Base-by-base conservation (phyloP, 768 basidiomycete genomes). In the Hypholoma fasciculare region DNA sequence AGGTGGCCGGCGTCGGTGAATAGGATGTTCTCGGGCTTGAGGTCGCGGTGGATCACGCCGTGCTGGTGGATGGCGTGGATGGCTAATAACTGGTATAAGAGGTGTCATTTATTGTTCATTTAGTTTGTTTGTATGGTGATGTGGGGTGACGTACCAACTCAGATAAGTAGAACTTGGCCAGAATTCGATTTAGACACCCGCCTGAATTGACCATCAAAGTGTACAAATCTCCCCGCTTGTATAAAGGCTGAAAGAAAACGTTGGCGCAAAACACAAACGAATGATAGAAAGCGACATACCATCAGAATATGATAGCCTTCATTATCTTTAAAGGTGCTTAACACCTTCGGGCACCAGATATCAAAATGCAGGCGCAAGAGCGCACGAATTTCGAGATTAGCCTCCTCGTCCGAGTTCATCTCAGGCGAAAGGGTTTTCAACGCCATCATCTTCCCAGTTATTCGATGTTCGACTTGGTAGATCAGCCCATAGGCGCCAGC, bases 11-110 rank as follows among this genome's bases (percentile, higher is more conserved):
- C 60, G 1, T 58, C 54, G 14, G 48, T 59, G 54, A 98, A 88
- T 20, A 98, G 79, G 42, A 98, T 88, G 69, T 97, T 98, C 77
- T 97, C 96, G 2, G 96, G 96, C 72, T 98, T 98, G 67, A 98
- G 84, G 71, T 98, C 96, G 23, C 96, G 90, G 74, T 98, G 96
- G 59, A 94, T 91, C 73, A 98, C 96, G 60, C 63, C 63, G 38
- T 38, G 30, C 27, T 61, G 49, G 43, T 67, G 65, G 8, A 67
- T 36, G 23, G 51, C 39, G 37, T 67, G 65, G 16, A 67, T 58
- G 2, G 61, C 65, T 12, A 64, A 53, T 27, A 67, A 38, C 65
- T 67, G 43, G 17, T n/a, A 40, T 11, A n/a, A 13, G 12, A 14
- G 43, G 19, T 11, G 36, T 39, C 17, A 6, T 19, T 23, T 23